Evolutionary conservation across 78 protist species (phyloP).

Genomic region (Neovahlkampfia damariscottae): DNA sequence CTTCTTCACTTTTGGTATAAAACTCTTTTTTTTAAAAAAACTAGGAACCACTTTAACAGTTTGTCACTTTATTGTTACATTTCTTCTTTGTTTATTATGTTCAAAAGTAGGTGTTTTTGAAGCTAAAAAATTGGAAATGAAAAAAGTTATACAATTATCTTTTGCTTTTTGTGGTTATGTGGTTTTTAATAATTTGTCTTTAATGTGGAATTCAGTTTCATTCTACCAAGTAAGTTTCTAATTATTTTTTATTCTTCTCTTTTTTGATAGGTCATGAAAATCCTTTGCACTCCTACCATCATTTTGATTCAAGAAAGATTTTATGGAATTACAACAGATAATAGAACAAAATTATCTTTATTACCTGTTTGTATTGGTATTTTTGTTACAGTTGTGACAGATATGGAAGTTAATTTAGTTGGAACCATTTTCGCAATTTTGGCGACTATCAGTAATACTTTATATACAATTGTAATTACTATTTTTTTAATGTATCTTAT

Average conservation of each 20-base stretch:
- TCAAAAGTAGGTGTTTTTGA: not conserved
- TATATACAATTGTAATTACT: slow-evolving; percentile 8
- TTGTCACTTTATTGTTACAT: slow-evolving; percentile 10
- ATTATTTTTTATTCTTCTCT: not conserved
- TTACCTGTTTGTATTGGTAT: slow-evolving; percentile 8
- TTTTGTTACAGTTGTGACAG: slow-evolving; percentile 4
- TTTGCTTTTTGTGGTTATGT: slow-evolving; percentile 21
- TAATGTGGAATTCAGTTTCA: slow-evolving; percentile 37
- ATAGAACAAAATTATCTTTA: not conserved
- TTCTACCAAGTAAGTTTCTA: slow-evolving; percentile 27
- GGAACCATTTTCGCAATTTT: slow-evolving; percentile 15
- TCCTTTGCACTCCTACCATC: slow-evolving; percentile 5
- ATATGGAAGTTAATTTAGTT: slow-evolving; percentile 6
- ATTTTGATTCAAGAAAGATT: not conserved
- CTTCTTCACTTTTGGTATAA: slow-evolving; percentile 9
- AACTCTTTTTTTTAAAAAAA: too few relatives aligned
- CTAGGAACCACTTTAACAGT: slow-evolving; percentile 8
- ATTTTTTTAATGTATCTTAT: not conserved
- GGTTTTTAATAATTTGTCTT: slow-evolving; percentile 27
- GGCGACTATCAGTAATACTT: slow-evolving; percentile 17
- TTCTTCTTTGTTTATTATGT: not conserved
- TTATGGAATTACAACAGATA: not conserved
- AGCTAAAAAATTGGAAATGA: not conserved
- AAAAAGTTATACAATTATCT: not conserved
- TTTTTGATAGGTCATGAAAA: slow-evolving; percentile 14